Evolutionary conservation across 768 basidiomycete genomes (phyloP), one percentile per base, ranked within the genome.

Genomic region (Collybia mongolica): DNA sequence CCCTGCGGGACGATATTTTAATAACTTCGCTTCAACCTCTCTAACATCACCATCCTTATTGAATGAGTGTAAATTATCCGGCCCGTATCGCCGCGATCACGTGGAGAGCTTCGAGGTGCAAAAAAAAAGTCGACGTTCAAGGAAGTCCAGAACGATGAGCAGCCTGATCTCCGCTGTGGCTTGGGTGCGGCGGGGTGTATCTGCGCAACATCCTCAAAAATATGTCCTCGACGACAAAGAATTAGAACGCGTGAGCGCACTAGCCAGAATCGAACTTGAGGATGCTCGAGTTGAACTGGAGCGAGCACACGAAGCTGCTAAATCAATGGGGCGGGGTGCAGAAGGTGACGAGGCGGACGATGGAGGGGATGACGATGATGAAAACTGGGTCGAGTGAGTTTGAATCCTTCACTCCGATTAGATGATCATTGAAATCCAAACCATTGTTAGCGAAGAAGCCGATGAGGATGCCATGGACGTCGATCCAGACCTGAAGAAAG

Each of bases 201-300:
- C 95, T 2, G 72, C 76, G 2, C 77, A 76, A 40, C 79, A 93
- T 56, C 96, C 97, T 1, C 70, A 74, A 62, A 93, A 90, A 73
- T 98, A 98, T 67, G 78, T 88, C 45, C 83, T 98, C 24, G 93
- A 97, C 61, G 91, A 95, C 61, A 72, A 81, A 45, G 97, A 99
- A 68, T 76, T 98, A 11, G 83, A 88, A 62, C 83, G 97, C 20
- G 91, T 98, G 44, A 93, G 92, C 57, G 77, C 86, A 18, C 79
- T 99, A 20, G 93, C 94, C 12, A 73, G 83, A 46, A 88, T 93
- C 50, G 88, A 94, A 62, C 80, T 96, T 24, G 93, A 96, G 55
- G 93, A 94, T 73, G 94, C 94, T 7, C 83, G 84, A 49, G 73
- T 83, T 57, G 94, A 95, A 66, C 78, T 95, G 15, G 83, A 90